Base-by-base conservation (phyloP, 1,139 yeast genomes). In the Candida smagusa region DNA sequence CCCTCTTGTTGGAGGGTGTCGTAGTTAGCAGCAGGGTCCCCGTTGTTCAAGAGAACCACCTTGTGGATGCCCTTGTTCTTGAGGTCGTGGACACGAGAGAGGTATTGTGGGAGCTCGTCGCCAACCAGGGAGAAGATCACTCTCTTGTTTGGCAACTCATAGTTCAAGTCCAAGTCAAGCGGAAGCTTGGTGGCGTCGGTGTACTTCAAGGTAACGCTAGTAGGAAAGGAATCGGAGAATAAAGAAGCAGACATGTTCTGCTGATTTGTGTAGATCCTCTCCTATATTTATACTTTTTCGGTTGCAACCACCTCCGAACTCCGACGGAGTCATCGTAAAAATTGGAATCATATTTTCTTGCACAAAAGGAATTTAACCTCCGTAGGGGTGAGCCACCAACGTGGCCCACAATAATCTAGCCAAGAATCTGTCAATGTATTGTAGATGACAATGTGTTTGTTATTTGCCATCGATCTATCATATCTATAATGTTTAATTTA, bases 101-200 rank as follows among this genome's bases (percentile, higher is more conserved):
- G 64, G 63, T 72, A 86, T 12, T 81, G 86, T 22, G 96, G 96
- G 48, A 88, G 78, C 62, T 89, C 96, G 27, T 92, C 79, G 7
- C 50, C 53, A 12, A 44, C 39, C 11, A 49, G 42, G 9, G 50
- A 45, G 24, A 51, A 24, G 11, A 50, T 47, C 23, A 52, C 48
- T 13, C 43, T 46, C 30, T 49, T 49, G 39, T 72, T 74, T 60
- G 68, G 51, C 61, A 65, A 61, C 48, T 72, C 67, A 55, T 68
- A 66, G 43, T 69, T 66, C 42, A 81, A 67, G 50, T 79, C 74
- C 45, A 73, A 68, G 25, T 62, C 63, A 30, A 62, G 55, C 33
- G 89, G 89, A 34, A 62, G 61, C n/a, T 35, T 79, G 76, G 53
- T 84, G 77, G 39, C 39, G 28, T 36, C 38, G 24, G 44, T 36